Evolutionary conservation across 139 green algal genomes (phyloP), one percentile per base, ranked within the genome.

Genomic region (Chlamydomonas sp.): DNA sequence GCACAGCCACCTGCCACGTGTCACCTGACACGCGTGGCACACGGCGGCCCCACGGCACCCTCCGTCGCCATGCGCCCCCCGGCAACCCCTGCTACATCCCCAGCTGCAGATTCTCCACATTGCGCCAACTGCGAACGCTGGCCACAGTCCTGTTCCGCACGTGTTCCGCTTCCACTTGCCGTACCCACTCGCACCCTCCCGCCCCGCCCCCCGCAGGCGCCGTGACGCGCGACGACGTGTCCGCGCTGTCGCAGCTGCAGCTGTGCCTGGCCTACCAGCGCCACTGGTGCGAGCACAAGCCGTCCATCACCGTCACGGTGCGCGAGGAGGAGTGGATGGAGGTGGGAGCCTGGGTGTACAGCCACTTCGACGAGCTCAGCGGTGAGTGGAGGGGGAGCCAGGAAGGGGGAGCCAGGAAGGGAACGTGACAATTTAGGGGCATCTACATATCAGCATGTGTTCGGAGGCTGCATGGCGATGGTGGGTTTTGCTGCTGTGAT

Each of bases 241-340:
- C 59, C 62, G 90, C 90, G 3, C 83, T 93, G 60, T 75, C 18
- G 60, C 90, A 93, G 79, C 90, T 93, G 74, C 58, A 91, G 78
- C 84, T 93, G 79, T 91, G 90, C 71, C 90, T 93, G 59, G 76
- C 76, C 49, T 93, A 93, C 79, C 87, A 93, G 87, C 79, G 84
- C 59, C 88, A 91, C 90, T 93, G 87, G 87, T 93, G 90, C 82
- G 90, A 93, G 79, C 90, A 93, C 90, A 93, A 93, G 90, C 87
- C 90, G 60, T 89, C 78, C 79, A 89, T 93, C 75, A 93, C 90
- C 15, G 88, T 91, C 16, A 90, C 86, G 1, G 90, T 93, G 15
- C 79, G 87, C 17, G 87, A 93, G 87, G 20, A 91, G 5, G 90
- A 93, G 87, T 93, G 90, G 90, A 85, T 90, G 87, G 79, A 88